Conservation (phyloP, 2,329 filamentous ascomycete species). For the Teratosphaeria destructans region DNA sequence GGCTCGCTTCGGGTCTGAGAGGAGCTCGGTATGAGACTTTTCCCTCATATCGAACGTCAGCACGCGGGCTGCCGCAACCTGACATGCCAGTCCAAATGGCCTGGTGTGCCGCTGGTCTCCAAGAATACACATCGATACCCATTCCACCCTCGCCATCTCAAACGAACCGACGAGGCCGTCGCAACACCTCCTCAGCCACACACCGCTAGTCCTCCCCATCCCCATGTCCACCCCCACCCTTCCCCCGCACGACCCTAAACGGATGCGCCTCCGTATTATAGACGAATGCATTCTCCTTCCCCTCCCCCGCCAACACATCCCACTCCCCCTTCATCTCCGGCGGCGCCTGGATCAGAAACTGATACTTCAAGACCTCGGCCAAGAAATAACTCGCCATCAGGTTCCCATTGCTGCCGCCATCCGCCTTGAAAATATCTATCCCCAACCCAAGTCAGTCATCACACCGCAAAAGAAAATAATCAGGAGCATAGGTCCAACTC, state of each 20-base stretch:
- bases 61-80: neutral
- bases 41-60: neutral
- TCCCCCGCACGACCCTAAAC: neutral
- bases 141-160: too few relatives aligned
- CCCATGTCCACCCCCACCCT: too few relatives aligned
- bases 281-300: conserved; percentile 49
- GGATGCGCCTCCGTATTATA: conserved; percentile 47
- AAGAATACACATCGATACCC: too few relatives aligned
- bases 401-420: neutral
- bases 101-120: neutral
- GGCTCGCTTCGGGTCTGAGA: neutral
- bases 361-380: conserved; percentile 79
- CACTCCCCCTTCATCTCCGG: conserved; percentile 51
- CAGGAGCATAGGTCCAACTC: too few relatives aligned
- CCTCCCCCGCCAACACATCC: neutral
- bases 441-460: too few relatives aligned
- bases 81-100: neutral
- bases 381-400: conserved; percentile 73
- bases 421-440: neutral
- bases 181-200: too few relatives aligned
- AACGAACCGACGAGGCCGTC: too few relatives aligned
- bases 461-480: too few relatives aligned
- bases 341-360: conserved; percentile 68
- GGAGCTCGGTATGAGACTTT: neutral
- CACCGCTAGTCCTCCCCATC: neutral